Evolutionary conservation across 177 flowering plant genomes (phyloP).

Genomic region (Telopea speciosissima): DNA sequence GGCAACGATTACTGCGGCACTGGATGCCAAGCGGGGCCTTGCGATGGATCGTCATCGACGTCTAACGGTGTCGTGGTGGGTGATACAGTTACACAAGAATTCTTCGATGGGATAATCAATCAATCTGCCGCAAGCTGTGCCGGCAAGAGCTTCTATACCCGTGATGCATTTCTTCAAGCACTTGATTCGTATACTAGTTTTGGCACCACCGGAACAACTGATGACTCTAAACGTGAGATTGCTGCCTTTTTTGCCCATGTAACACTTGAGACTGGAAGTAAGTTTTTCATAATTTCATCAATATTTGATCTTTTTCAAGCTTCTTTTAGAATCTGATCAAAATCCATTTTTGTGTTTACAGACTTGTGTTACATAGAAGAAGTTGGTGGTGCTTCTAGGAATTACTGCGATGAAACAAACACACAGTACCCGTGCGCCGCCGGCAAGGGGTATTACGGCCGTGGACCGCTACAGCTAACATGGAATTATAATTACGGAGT

Average conservation of each 20-base stretch:
- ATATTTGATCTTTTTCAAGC: too few relatives aligned
- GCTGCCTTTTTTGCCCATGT: too few relatives aligned
- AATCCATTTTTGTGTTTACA: too few relatives aligned
- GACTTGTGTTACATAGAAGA: neutral
- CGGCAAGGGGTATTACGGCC: neutral
- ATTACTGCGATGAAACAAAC: neutral
- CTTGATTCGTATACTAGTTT: conserved; percentile 21
- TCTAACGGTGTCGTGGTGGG: neutral
- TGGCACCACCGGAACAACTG: too few relatives aligned
- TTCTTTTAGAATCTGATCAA: too few relatives aligned
- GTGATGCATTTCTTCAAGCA: conserved; percentile 28
- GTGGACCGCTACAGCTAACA: neutral
- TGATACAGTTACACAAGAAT: conserved; percentile 9
- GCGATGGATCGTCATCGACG: too few relatives aligned
- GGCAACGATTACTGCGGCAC: too few relatives aligned
- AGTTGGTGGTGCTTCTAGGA: neutral
- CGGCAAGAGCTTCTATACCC: conserved; percentile 30
- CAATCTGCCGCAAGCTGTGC: conserved; percentile 26
- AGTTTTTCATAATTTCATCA: too few relatives aligned
- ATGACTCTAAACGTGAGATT: too few relatives aligned
- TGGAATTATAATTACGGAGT: neutral
- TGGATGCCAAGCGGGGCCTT: conserved; percentile 21
- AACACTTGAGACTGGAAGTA: too few relatives aligned
- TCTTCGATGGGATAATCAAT: conserved; percentile 19
- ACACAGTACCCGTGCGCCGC: neutral